These are phyloP conservation scores for Populus nigra DNA, from an alignment of 345 rosid species.

Conservation along the genomic window DNA sequence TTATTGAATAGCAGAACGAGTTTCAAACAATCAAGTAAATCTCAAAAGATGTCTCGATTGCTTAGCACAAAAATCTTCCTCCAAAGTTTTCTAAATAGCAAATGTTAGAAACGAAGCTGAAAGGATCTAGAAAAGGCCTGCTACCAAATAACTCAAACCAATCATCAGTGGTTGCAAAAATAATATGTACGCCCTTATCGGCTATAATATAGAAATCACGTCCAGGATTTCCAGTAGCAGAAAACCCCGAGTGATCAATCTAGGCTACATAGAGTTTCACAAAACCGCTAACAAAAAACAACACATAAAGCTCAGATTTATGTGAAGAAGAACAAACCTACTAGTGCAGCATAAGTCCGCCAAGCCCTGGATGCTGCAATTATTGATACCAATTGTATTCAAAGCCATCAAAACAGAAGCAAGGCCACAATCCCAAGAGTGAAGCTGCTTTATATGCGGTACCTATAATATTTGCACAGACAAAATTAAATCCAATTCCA, in stretches of 20 bases:
- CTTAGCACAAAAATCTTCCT: background rate
- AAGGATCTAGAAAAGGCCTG: background rate
- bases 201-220: background rate
- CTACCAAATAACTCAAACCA: background rate
- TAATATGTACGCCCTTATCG: background rate
- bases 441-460: slow-evolving; percentile 72
- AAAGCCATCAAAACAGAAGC: slow-evolving; percentile 90
- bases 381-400: slow-evolving; percentile 59
- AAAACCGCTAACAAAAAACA: background rate
- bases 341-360: slow-evolving; percentile 68
- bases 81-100: background rate
- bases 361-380: slow-evolving; percentile 55
- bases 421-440: slow-evolving; percentile 93
- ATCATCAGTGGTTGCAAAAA: background rate
- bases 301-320: background rate
- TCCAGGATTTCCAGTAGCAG: background rate
- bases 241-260: background rate
- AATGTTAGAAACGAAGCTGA: background rate
- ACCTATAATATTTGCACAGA: slow-evolving; percentile 40
- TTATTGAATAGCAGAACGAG: background rate
- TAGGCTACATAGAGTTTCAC: background rate
- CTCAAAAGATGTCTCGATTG: background rate
- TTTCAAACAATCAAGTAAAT: background rate
- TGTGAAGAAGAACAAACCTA: slow-evolving; percentile 45
- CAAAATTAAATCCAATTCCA: background rate